Base-by-base conservation (phyloP, 257 asterid genomes). In the Lantana camara region DNA sequence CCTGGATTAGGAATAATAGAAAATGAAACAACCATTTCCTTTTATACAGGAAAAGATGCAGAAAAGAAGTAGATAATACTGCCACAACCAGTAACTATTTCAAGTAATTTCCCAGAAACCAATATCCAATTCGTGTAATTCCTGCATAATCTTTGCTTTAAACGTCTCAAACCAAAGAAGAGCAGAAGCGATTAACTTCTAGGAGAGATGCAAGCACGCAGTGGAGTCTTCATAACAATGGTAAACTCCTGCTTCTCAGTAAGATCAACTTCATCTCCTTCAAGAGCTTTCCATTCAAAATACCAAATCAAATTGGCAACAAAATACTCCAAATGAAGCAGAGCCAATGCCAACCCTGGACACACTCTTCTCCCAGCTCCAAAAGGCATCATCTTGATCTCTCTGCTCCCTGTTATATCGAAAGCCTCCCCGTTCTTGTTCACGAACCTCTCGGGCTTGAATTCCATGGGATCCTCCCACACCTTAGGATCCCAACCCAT, bases 341-440 rank as follows among this genome's bases (percentile, higher is more conserved):
- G 24, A 12, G 90, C 92, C 82, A 87, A 15, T 1, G 63, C 73
- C 0, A 0, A 48, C 0, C 73, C 95, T 0, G 92, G 95, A 56
- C 95, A 87, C 0, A 80, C 63, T 35, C 95, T 80, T 72, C 95
- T 73, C 19, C 95, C 95, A 0, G 85, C 85, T 0, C 95, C 95
- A n/a, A 87, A 87, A 6, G 95, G 95, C 88, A 87, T 82, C 95
- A 87, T 87, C 51, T 82, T 87, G n/a, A 87, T 84, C 84, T 84
- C 95, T 35, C 76, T 84, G 48, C 77, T 84, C 35, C 95, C 80
- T 0, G 83, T 84, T 29, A 87, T 23, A 24, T 87, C 90, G 24
- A 87, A 77, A 46, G 59, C 65, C 56, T 70, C 14, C 2, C 12
- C 41, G 8, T 32, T 64, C 13, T 21, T 58, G 4, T 14, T 37